Percentiles rank a stretch among this genome's conserved stretches.
Conservation (phyloP, 116 monocot genomes). For the Dioscorea cayenensis region DNA sequence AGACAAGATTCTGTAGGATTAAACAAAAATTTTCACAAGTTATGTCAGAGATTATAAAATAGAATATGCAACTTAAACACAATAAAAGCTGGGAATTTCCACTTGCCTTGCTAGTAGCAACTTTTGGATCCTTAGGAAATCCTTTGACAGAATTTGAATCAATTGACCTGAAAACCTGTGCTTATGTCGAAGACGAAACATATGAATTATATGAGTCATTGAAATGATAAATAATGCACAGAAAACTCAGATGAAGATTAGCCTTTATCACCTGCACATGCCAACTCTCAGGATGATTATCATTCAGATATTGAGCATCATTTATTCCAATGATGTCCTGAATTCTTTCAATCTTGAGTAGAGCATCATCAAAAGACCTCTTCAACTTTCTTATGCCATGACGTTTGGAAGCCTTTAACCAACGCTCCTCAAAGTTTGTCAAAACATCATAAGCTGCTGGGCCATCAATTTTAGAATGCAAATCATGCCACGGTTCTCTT, state of each 20-base stretch:
- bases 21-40: neutral
- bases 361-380: conserved; percentile 62
- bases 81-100: neutral
- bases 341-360: conserved; percentile 55
- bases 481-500: conserved; percentile 96
- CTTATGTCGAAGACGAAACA: conserved; percentile 3
- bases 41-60: neutral
- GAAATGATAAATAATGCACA: neutral
- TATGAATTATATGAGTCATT: neutral
- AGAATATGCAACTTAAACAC: neutral
- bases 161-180: conserved; percentile 83
- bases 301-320: conserved; percentile 39
- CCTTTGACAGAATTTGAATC: conserved; percentile 96
- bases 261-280: conserved; percentile 62
- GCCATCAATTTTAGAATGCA: conserved; percentile 85
- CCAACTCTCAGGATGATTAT: conserved; percentile 82
- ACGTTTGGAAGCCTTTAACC: conserved; percentile 71
- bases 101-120: conserved; percentile 59
- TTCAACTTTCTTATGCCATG: conserved; percentile 66
- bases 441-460: conserved; percentile 90
- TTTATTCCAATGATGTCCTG: conserved; percentile 43
- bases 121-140: conserved; percentile 86
- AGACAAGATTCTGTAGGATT: conserved; percentile 68
- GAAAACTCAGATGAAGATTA: neutral
- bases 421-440: conserved; percentile 82